phyloP scores from a whole-genome alignment of 306 rosid genomes.

The Fragaria iinumae region DNA sequence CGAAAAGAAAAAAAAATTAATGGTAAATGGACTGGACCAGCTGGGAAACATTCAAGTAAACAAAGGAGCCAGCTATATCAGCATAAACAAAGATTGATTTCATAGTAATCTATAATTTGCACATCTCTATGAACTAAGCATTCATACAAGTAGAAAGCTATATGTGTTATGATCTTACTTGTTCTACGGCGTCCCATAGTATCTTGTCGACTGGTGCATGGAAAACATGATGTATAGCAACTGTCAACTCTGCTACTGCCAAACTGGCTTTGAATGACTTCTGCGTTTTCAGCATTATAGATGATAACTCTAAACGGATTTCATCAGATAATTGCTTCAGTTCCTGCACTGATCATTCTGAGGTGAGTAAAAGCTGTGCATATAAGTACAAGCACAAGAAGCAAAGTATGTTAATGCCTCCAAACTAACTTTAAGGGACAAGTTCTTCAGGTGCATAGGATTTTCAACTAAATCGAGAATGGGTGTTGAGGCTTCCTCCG shows the following conservation, averaged over 20 bases:
- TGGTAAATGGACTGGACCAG: neutral
- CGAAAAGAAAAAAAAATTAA: neutral
- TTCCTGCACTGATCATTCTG: conserved; percentile 53
- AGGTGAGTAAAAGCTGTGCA: conserved; percentile 25
- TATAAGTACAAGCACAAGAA: conserved; percentile 14
- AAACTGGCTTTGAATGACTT: conserved; percentile 55
- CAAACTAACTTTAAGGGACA: conserved; percentile 61
- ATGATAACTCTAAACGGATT: conserved; percentile 67
- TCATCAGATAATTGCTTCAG: conserved; percentile 77
- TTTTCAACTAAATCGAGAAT: conserved; percentile 74
- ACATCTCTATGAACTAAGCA: neutral
- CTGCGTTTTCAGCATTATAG: conserved; percentile 36
- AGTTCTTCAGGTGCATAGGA: conserved; percentile 86
- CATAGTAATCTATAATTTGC: neutral
- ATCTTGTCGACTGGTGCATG: conserved; percentile 89
- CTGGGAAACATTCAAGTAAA: neutral
- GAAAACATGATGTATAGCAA: conserved; percentile 89
- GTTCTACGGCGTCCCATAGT: conserved; percentile 87
- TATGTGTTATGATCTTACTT: conserved; percentile 52
- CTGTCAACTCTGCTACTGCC: conserved; percentile 76
- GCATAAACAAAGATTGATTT: neutral
- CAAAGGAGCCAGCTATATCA: neutral
- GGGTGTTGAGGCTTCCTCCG: conserved; percentile 74
- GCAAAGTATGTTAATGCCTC: conserved; percentile 18
- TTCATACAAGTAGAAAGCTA: neutral